Conservation (phyloP, 129 eudicot species). For the Lactuca saligna region DNA sequence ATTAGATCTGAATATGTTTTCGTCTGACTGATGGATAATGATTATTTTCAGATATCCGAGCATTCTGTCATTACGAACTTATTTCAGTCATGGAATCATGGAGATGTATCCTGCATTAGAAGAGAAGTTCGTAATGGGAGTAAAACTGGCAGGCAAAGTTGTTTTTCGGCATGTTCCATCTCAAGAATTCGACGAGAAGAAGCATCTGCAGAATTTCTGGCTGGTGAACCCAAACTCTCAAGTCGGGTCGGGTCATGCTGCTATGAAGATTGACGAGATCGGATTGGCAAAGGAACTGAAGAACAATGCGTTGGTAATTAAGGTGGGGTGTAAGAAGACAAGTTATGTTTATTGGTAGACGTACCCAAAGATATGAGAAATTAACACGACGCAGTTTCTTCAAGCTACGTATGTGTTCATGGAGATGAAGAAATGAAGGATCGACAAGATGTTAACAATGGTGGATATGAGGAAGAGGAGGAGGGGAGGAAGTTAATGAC, state of each 20-base stretch:
- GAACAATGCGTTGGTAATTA: slow-evolving; percentile 47
- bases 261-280: slow-evolving; percentile 30
- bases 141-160: slow-evolving; percentile 58
- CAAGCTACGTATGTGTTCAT: slow-evolving; percentile 48
- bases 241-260: not conserved
- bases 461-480: slow-evolving; percentile 31
- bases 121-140: slow-evolving; percentile 83
- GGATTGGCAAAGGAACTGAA: slow-evolving; percentile 45
- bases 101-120: slow-evolving; percentile 75
- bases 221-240: slow-evolving; percentile 21
- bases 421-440: slow-evolving; percentile 34
- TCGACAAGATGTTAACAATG: slow-evolving; percentile 2
- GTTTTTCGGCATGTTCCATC: slow-evolving; percentile 59
- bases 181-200: slow-evolving; percentile 56
- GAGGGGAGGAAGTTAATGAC: slow-evolving; percentile 21
- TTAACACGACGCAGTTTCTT: slow-evolving; percentile 43
- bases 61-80: slow-evolving; percentile 51
- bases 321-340: slow-evolving; percentile 75
- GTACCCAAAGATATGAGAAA: slow-evolving; percentile 37
- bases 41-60: slow-evolving; percentile 65
- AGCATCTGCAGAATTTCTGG: slow-evolving; percentile 65
- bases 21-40: not conserved
- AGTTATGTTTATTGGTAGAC: slow-evolving; percentile 59
- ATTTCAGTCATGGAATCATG: too few species aligned
- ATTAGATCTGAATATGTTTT: not conserved